A percentile compares a stretch with the other conserved stretches of the same genome.
Conservation (phyloP, 1,139 yeast genomes). For the Sugiyamaella sp. region DNA sequence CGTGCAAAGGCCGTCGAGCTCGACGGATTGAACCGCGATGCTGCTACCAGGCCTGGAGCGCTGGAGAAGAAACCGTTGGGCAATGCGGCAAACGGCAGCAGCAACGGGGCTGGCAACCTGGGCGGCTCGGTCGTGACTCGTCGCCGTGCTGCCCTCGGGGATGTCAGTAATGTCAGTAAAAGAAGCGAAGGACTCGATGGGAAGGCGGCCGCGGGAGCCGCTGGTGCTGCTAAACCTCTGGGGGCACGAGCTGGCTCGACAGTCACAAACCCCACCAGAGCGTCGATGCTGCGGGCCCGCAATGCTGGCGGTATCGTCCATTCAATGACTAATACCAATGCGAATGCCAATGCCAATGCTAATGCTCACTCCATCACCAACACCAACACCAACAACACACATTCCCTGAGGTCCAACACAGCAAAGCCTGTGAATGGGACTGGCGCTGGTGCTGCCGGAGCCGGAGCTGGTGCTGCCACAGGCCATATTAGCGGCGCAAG, state of each 20-base stretch:
- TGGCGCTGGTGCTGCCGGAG: neutral
- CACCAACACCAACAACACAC: slow-evolving; percentile 2
- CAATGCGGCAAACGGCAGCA: neutral
- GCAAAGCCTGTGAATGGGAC: too few relatives aligned
- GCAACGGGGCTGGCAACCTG: slow-evolving; percentile 27
- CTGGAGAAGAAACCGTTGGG: neutral
- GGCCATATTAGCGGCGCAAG: neutral
- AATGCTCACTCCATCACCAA: neutral
- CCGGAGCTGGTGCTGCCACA: neutral
- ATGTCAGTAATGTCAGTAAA: slow-evolving; percentile 38
- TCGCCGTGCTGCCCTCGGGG: slow-evolving; percentile 42
- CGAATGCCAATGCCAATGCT: neutral
- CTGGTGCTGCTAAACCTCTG: slow-evolving; percentile 18
- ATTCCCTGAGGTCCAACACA: too few relatives aligned
- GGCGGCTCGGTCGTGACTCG: slow-evolving; percentile 42
- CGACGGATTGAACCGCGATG: neutral
- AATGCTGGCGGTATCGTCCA: neutral
- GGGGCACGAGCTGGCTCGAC: slow-evolving; percentile 3
- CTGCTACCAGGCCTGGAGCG: too few relatives aligned
- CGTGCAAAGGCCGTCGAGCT: neutral
- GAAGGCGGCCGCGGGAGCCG: neutral
- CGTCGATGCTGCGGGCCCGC: slow-evolving; percentile 8
- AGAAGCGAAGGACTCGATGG: slow-evolving; percentile 12
- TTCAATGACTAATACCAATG: neutral
- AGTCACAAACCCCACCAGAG: slow-evolving; percentile 14